These are phyloP conservation scores for Schrenkiella parvula DNA, from an alignment of 345 rosid species.

Conservation along the genomic window DNA sequence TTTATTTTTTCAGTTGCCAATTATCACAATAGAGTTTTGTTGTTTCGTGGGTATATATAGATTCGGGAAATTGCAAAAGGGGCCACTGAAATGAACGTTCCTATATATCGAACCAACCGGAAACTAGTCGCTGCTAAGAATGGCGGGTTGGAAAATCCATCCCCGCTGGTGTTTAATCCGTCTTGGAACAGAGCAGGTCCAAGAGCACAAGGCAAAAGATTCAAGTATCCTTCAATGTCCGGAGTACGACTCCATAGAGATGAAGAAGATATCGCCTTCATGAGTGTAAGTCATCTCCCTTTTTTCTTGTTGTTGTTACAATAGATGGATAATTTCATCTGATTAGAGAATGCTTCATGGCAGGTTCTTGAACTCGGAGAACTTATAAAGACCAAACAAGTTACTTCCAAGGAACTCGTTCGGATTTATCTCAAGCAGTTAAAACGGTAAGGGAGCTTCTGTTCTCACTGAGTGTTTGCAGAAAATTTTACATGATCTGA, in stretches of 20 bases:
- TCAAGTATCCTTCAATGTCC: conserved; percentile 40
- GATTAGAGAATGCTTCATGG: conserved; percentile 3
- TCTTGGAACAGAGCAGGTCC: conserved; percentile 44
- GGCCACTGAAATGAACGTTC: conserved; percentile 57
- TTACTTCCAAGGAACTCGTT: conserved; percentile 69
- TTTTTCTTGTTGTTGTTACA: neutral
- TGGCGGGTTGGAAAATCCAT: conserved; percentile 74
- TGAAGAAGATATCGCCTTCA: conserved; percentile 77
- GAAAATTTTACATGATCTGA: neutral
- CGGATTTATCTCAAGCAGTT: conserved; percentile 53
- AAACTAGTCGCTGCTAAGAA: conserved; percentile 56
- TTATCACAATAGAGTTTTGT: neutral
- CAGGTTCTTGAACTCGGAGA: conserved; percentile 84
- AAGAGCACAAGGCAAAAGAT: conserved; percentile 29
- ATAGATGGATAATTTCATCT: neutral
- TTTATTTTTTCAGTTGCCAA: neutral
- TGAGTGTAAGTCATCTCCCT: conserved; percentile 50
- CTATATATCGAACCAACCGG: conserved; percentile 55
- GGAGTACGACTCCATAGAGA: conserved; percentile 41
- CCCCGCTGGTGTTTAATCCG: conserved; percentile 60
- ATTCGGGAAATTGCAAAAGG: conserved; percentile 51
- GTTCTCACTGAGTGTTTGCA: neutral
- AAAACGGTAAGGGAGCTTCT: conserved; percentile 45
- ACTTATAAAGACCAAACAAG: conserved; percentile 63
- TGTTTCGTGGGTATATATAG: conserved; percentile 5